Evolutionary conservation across 73 alveolate species (phyloP).

Genomic region (Symbiodinium natans): DNA sequence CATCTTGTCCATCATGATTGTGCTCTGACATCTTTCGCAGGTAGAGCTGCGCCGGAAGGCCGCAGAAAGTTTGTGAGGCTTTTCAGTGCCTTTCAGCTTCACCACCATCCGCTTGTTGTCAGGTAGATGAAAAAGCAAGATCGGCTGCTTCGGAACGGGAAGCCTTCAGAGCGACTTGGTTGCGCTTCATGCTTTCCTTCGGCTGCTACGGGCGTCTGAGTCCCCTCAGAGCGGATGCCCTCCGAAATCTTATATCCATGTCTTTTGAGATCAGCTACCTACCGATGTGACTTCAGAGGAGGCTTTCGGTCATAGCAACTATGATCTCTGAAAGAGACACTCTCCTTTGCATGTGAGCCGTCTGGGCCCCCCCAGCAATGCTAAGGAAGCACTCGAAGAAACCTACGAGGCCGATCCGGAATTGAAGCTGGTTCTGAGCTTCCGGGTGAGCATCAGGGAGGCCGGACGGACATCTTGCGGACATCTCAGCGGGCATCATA

Average conservation of each 20-base stretch:
- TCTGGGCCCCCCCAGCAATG: not conserved
- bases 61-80: too few species aligned
- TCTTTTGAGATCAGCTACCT: too few species aligned
- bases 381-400: constrained; percentile 19
- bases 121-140: not conserved
- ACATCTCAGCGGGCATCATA: too few species aligned
- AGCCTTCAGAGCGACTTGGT: constrained; percentile 30
- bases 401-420: constrained; percentile 80
- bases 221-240: too few species aligned
- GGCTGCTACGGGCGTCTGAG: too few species aligned
- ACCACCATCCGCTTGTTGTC: not conserved
- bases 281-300: too few species aligned
- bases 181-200: not conserved
- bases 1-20: not conserved
- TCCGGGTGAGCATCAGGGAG: constrained; percentile 78
- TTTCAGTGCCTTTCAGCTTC: not conserved
- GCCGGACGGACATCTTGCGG: not conserved
- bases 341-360: not conserved
- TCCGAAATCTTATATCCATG: too few species aligned
- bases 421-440: constrained; percentile 34
- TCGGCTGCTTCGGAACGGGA: not conserved
- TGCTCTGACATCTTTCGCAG: not conserved
- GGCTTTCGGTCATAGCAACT: too few species aligned
- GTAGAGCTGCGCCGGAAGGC: constrained; percentile 27
- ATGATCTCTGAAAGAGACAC: not conserved